A percentile compares a stretch with the other conserved stretches of the same genome.
These are phyloP conservation scores for Curvularia hawaiiensis DNA, from an alignment of 2,329 filamentous ascomycete genomes.

Conservation along the genomic window DNA sequence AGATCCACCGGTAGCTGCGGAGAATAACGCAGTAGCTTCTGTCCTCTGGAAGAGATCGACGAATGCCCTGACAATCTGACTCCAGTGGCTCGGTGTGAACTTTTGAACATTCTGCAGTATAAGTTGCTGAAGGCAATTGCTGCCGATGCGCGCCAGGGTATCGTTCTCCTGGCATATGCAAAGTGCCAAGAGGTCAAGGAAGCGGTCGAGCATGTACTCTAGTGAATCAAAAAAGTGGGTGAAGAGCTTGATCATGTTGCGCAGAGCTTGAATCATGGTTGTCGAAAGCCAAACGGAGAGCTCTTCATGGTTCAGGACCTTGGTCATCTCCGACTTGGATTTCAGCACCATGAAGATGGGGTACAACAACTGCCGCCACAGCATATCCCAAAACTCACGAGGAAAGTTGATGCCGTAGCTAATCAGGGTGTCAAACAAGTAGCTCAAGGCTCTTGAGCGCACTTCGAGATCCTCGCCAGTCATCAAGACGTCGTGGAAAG, in stretches of 20 bases:
- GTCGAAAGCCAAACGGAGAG: slow-evolving; percentile 98
- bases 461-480: slow-evolving; percentile 98
- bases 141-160: slow-evolving; percentile 95
- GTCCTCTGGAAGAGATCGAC: slow-evolving; percentile 94
- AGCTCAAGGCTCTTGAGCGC: slow-evolving; percentile 84
- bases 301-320: slow-evolving; percentile 94
- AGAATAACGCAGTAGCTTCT: slow-evolving; percentile 94
- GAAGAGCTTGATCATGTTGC: slow-evolving; percentile 98
- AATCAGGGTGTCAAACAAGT: slow-evolving; percentile 93
- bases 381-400: slow-evolving; percentile 94
- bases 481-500: slow-evolving; percentile 99
- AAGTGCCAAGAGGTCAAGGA: slow-evolving; percentile 88
- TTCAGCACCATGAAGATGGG: slow-evolving; percentile 98
- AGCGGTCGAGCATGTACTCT: slow-evolving; percentile 98
- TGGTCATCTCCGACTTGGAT: slow-evolving; percentile 94
- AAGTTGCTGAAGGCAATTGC: slow-evolving; percentile 95
- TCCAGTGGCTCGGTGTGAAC: slow-evolving; percentile 86
- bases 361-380: slow-evolving; percentile 95
- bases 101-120: slow-evolving; percentile 96
- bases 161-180: slow-evolving; percentile 99
- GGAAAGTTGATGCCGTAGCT: slow-evolving; percentile 91
- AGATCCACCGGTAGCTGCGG: slow-evolving; percentile 65
- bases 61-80: slow-evolving; percentile 92
- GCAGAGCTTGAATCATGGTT: slow-evolving; percentile 97
- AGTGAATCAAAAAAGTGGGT: slow-evolving; percentile 97